Percentiles rank a stretch among this genome's conserved stretches.
Evolutionary conservation across 2,329 filamentous ascomycete genomes (phyloP).

Genomic region (Hypoxylon sp.): DNA sequence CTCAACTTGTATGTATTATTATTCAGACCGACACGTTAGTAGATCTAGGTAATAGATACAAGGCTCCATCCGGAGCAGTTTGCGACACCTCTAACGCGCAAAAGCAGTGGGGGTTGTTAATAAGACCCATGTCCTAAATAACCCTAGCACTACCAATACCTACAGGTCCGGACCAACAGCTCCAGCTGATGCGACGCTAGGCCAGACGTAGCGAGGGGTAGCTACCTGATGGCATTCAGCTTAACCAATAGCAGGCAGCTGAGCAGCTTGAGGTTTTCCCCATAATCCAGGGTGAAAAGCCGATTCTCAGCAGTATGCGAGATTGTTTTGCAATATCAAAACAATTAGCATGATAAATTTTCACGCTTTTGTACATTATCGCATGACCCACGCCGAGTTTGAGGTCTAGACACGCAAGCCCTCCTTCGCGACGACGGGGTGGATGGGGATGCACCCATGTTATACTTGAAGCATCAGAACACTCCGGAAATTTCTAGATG

Average conservation of each 20-base stretch:
- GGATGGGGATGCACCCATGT: neutral
- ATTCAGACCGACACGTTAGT: constrained; percentile 7
- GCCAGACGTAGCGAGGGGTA: constrained; percentile 24
- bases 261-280: constrained; percentile 5
- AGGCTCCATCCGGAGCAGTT: constrained; percentile 1
- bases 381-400: constrained; percentile 12
- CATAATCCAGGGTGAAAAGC: constrained; percentile 10
- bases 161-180: constrained; percentile 32
- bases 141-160: neutral
- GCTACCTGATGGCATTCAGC: constrained; percentile 9
- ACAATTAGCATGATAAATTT: constrained; percentile 2
- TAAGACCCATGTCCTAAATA: constrained; percentile 21
- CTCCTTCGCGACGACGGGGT: too few species aligned
- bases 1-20: constrained; percentile 1
- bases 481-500: constrained; percentile 12
- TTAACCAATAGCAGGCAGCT: constrained; percentile 12
- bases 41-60: constrained; percentile 14
- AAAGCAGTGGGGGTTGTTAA: constrained; percentile 29
- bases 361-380: constrained; percentile 14
- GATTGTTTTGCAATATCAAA: constrained; percentile 24
- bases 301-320: constrained; percentile 29
- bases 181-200: constrained; percentile 33
- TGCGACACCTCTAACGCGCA: constrained; percentile 9
- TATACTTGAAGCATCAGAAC: constrained; percentile 21
- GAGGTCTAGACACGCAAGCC: too few species aligned